These are phyloP conservation scores for Aechmea fasciata DNA, from an alignment of 176 grass and related monocot species.

Conservation along the genomic window DNA sequence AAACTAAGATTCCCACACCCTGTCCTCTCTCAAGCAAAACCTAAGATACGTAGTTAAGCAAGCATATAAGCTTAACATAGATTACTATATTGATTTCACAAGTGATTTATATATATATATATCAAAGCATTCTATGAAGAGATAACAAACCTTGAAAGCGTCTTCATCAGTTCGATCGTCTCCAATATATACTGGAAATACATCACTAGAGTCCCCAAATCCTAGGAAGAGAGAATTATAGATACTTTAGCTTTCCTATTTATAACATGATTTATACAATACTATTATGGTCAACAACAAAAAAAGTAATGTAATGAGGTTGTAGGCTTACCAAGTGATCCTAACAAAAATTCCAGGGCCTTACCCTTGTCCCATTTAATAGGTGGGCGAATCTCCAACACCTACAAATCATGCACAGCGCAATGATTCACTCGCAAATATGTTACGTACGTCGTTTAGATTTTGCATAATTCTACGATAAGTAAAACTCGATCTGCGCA, in stretches of 20 bases:
- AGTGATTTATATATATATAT: neutral
- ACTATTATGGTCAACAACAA: too few relatives aligned
- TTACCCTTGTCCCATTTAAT: slow-evolving; percentile 79
- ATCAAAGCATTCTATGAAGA: neutral
- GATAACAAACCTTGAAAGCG: slow-evolving; percentile 43
- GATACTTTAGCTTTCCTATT: too few relatives aligned
- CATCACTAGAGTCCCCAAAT: slow-evolving; percentile 11
- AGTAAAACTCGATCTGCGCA: too few relatives aligned
- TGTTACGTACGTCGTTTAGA: too few relatives aligned
- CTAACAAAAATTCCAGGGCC: slow-evolving; percentile 64
- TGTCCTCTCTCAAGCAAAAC: slow-evolving; percentile 37
- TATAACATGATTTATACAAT: too few relatives aligned
- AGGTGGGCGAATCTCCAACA: slow-evolving; percentile 49
- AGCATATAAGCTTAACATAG: neutral
- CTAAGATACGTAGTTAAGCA: slow-evolving; percentile 13
- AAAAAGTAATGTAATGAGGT: neutral
- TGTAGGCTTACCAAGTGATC: slow-evolving; percentile 25
- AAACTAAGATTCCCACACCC: slow-evolving; percentile 51
- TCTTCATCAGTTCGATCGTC: slow-evolving; percentile 86
- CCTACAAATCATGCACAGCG: slow-evolving; percentile 5
- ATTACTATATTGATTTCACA: neutral
- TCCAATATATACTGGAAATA: slow-evolving; percentile 67
- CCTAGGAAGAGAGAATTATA: slow-evolving; percentile 17
- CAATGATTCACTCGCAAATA: neutral
- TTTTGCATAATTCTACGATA: too few relatives aligned